Evolutionary conservation across 2,329 filamentous ascomycete genomes (phyloP).

Genomic region (Fusarium virguliforme): DNA sequence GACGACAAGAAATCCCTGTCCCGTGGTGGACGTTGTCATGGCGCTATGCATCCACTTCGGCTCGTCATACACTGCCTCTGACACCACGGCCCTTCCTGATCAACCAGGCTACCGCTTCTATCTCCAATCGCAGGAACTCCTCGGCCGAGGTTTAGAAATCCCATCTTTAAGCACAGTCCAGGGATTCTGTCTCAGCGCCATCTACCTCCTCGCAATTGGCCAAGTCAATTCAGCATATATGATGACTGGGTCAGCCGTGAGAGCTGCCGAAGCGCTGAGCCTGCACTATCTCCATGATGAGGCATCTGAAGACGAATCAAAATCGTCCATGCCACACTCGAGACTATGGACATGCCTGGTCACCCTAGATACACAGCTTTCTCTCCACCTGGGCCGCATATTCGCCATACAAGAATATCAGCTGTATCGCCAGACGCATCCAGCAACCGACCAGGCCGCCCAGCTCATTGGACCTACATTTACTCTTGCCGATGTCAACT

Average conservation of each 20-base stretch:
- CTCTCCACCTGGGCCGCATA: slow-evolving; percentile 42
- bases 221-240: slow-evolving; percentile 43
- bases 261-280: slow-evolving; percentile 41
- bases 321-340: background rate
- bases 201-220: slow-evolving; percentile 58
- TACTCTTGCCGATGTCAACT: slow-evolving; percentile 39
- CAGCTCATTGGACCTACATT: slow-evolving; percentile 39
- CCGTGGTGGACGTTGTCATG: slow-evolving; percentile 68
- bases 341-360: slow-evolving; percentile 45
- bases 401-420: slow-evolving; percentile 24
- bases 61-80: slow-evolving; percentile 46
- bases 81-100: slow-evolving; percentile 54
- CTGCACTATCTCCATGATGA: slow-evolving; percentile 19
- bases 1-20: slow-evolving; percentile 59
- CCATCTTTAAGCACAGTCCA: slow-evolving; percentile 64
- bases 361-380: slow-evolving; percentile 41
- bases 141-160: slow-evolving; percentile 61
- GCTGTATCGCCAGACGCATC: background rate
- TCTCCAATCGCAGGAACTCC: slow-evolving; percentile 61
- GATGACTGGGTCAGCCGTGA: slow-evolving; percentile 38
- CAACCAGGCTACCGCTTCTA: slow-evolving; percentile 61
- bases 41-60: slow-evolving; percentile 68
- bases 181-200: slow-evolving; percentile 61
- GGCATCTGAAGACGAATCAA: background rate
- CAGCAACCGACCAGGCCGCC: slow-evolving; percentile 35